Conservation (phyloP, 148 eudicot species). For the Silene conica region DNA sequence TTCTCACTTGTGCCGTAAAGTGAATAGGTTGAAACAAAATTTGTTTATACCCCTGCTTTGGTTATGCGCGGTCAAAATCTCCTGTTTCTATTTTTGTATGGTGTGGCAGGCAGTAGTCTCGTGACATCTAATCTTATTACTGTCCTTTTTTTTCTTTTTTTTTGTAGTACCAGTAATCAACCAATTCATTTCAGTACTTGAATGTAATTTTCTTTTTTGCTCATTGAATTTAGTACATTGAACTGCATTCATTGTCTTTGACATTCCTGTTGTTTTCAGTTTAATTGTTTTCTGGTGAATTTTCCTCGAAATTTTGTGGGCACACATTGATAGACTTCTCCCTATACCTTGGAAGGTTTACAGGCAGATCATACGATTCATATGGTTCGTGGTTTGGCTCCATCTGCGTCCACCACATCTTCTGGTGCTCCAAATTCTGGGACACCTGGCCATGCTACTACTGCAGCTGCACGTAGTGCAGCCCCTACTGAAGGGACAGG, state of each 20-base stretch:
- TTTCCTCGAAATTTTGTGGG: background rate
- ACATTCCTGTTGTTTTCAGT: background rate
- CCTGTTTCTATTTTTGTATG: no score
- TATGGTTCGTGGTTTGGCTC: slow-evolving; percentile 75
- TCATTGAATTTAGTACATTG: background rate
- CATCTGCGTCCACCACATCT: slow-evolving; percentile 42
- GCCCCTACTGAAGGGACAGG: slow-evolving; percentile 40
- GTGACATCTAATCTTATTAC: background rate
- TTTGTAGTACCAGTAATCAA: background rate
- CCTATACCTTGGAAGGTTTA: slow-evolving; percentile 39
- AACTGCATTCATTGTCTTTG: background rate
- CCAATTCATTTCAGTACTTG: background rate
- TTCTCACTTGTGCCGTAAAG: background rate
- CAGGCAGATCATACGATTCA: slow-evolving; percentile 80
- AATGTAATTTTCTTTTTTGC: background rate
- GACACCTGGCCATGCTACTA: slow-evolving; percentile 34
- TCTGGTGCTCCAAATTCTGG: slow-evolving; percentile 32
- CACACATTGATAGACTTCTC: slow-evolving; percentile 4
- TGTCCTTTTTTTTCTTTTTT: background rate
- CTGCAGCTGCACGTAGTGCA: slow-evolving; percentile 32
- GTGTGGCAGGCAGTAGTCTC: background rate
- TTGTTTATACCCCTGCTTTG: background rate
- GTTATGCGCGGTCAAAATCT: background rate
- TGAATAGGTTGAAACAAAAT: background rate
- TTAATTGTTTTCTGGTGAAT: background rate